Conservation (phyloP, 2,329 filamentous ascomycete genomes). For the Exophiala spinifera region DNA sequence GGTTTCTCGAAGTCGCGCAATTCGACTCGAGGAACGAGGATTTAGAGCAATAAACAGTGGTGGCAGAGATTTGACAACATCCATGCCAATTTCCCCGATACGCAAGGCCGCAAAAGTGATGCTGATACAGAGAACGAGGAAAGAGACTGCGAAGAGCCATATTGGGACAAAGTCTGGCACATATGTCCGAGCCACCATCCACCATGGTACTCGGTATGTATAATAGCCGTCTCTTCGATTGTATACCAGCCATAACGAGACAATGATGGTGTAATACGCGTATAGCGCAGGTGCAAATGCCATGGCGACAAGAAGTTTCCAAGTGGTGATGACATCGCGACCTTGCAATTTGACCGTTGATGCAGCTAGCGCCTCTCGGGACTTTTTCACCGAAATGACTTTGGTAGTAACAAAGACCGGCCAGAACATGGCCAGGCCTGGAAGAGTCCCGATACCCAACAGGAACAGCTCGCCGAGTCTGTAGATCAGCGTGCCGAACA, state of each 20-base stretch:
- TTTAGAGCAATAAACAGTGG: conserved; percentile 82
- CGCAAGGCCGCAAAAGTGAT: conserved; percentile 91
- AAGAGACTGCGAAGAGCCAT: conserved; percentile 70
- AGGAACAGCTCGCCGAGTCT: conserved; percentile 73
- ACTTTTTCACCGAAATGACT: conserved; percentile 76
- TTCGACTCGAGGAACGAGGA: conserved; percentile 77
- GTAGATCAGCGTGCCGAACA: conserved; percentile 74
- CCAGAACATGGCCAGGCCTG: conserved; percentile 81
- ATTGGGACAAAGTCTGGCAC: conserved; percentile 77
- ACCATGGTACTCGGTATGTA: conserved; percentile 75
- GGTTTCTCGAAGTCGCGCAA: conserved; percentile 70
- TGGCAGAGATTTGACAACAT: conserved; percentile 90
- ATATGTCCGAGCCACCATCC: conserved; percentile 62
- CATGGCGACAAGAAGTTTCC: conserved; percentile 87
- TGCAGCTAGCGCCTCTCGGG: conserved; percentile 75
- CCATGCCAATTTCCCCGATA: conserved; percentile 98
- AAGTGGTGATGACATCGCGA: conserved; percentile 86
- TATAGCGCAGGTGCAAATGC: conserved; percentile 80
- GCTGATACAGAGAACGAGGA: conserved; percentile 76
- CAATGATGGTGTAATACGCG: conserved; percentile 70
- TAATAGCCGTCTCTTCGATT: conserved; percentile 81
- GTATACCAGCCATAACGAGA: conserved; percentile 73
- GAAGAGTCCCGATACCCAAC: conserved; percentile 76
- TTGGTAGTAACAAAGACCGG: conserved; percentile 85
- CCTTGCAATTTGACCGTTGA: conserved; percentile 87